phyloP scores from a whole-genome alignment of 2,329 filamentous ascomycete genomes.

The Phoma sp. region DNA sequence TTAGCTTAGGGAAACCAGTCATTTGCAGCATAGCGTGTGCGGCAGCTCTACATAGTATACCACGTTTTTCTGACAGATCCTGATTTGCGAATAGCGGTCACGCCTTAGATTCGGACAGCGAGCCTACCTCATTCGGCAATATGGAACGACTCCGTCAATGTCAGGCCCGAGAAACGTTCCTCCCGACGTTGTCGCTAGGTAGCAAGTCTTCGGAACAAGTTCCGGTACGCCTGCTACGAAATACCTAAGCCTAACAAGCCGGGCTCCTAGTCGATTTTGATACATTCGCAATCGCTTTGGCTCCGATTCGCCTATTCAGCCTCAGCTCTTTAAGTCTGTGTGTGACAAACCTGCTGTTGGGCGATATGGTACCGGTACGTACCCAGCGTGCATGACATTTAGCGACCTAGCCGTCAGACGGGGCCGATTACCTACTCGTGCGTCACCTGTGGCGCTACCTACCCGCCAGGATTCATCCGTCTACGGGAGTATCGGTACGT shows the following conservation, averaged over 20 bases:
- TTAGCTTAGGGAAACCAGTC: neutral
- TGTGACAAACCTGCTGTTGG: constrained; percentile 11
- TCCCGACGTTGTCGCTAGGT: constrained; percentile 25
- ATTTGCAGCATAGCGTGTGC: constrained; percentile 10
- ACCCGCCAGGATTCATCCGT: constrained; percentile 27
- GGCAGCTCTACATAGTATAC: neutral
- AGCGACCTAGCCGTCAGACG: constrained; percentile 28
- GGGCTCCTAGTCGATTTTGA: constrained; percentile 15
- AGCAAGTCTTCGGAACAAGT: constrained; percentile 32
- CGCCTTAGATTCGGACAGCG: neutral
- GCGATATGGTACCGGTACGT: neutral
- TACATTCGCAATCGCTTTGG: constrained; percentile 23
- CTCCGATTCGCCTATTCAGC: constrained; percentile 23
- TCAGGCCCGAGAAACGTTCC: constrained; percentile 19
- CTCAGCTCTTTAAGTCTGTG: neutral
- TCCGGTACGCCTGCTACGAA: constrained; percentile 25
- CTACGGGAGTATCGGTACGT: constrained; percentile 15
- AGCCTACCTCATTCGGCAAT: constrained; percentile 5
- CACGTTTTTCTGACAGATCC: constrained; percentile 6
- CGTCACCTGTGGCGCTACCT: constrained; percentile 30
- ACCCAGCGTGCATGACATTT: constrained; percentile 22
- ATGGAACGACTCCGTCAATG: constrained; percentile 3
- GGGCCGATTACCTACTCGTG: constrained; percentile 19
- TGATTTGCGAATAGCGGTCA: neutral
- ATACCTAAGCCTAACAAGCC: constrained; percentile 25